Percentiles rank a stretch among this genome's conserved stretches.
Evolutionary conservation across 2,329 filamentous ascomycete genomes (phyloP).

Genomic region (Aspergillus sergii): DNA sequence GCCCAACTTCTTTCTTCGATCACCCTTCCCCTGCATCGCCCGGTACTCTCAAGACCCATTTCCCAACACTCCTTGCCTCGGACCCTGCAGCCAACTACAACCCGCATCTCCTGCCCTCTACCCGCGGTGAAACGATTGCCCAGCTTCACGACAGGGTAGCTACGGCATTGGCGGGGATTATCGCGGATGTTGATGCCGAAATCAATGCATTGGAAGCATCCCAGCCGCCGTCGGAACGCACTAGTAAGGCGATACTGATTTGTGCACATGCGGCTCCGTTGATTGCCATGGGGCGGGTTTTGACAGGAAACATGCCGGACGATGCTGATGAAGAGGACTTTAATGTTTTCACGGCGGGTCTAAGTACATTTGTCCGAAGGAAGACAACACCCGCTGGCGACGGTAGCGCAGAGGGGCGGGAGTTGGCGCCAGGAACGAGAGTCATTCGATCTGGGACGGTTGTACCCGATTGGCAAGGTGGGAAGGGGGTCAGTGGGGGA

Average conservation of each 20-base stretch:
- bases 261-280: constrained; percentile 89
- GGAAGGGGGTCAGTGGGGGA: constrained; percentile 68
- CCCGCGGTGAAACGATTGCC: constrained; percentile 75
- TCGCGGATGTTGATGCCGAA: constrained; percentile 69
- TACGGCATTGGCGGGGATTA: constrained; percentile 68
- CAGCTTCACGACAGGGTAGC: constrained; percentile 81
- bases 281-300: constrained; percentile 78
- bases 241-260: constrained; percentile 65
- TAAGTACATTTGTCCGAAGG: constrained; percentile 68
- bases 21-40: constrained; percentile 77
- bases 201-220: constrained; percentile 40
- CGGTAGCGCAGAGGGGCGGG: neutral
- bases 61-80: constrained; percentile 47
- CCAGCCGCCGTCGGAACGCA: constrained; percentile 57
- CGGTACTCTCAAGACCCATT: constrained; percentile 64
- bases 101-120: constrained; percentile 67
- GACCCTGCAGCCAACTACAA: constrained; percentile 53
- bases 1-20: constrained; percentile 73
- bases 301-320: constrained; percentile 77
- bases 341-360: constrained; percentile 76
- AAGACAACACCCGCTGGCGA: neutral
- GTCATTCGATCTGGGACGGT: constrained; percentile 20
- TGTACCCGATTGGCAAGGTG: constrained; percentile 57
- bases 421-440: constrained; percentile 34
- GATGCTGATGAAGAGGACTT: constrained; percentile 78